phyloP scores from a whole-genome alignment of 148 eudicot species.

The Heliamphora exappendiculata region DNA sequence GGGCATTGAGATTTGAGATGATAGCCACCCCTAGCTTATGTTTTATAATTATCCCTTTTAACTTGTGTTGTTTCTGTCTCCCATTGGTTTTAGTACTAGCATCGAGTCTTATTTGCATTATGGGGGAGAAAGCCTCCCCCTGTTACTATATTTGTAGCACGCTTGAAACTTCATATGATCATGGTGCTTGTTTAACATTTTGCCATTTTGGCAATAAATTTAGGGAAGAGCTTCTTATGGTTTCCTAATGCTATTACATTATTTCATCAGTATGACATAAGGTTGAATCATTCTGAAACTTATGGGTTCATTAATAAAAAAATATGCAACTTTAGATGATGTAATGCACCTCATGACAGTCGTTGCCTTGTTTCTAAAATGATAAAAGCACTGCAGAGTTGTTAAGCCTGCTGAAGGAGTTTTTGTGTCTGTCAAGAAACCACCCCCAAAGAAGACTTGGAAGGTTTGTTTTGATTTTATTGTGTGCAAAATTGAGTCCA shows the following conservation, averaged over 20 bases:
- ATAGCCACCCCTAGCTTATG: not conserved
- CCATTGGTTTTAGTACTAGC: not conserved
- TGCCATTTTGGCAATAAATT: not conserved
- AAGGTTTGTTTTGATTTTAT: constrained; percentile 50
- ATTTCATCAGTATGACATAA: not conserved
- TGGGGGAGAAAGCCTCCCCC: not conserved
- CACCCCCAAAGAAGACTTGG: constrained; percentile 70
- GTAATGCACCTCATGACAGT: not conserved
- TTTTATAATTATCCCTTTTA: not conserved
- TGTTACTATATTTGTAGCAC: not conserved
- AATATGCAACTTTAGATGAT: not conserved
- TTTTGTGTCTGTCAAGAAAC: constrained; percentile 78
- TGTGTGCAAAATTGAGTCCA: constrained; percentile 11
- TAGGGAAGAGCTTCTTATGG: not conserved
- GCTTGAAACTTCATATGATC: not conserved
- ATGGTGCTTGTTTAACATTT: not conserved
- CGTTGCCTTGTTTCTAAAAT: constrained; percentile 10
- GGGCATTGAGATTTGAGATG: not conserved
- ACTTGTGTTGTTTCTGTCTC: not conserved
- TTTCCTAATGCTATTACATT: not conserved
- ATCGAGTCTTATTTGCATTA: not conserved
- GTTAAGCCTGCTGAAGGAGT: constrained; percentile 80
- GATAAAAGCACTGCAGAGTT: constrained; percentile 54
- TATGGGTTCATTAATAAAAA: not conserved
- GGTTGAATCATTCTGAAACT: not conserved